A percentile compares a stretch with the other conserved stretches of the same genome.
These are phyloP conservation scores for Pichia sp. DNA, from an alignment of 1,139 yeast genomes.

Conservation along the genomic window DNA sequence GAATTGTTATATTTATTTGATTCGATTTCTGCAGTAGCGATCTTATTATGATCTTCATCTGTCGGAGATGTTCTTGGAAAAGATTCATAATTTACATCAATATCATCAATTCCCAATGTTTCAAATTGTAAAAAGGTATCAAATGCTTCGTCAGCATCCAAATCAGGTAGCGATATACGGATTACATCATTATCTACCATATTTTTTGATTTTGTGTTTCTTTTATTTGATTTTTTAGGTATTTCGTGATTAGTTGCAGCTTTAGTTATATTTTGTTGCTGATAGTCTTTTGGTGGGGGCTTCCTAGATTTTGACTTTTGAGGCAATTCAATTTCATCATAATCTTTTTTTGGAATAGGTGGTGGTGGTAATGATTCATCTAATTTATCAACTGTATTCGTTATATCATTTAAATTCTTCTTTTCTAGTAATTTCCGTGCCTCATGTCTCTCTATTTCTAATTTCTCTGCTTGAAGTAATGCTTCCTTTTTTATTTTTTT, in stretches of 20 bases:
- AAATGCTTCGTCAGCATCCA: conserved; percentile 9
- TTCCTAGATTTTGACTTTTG: conserved; percentile 12
- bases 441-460: conserved; percentile 9
- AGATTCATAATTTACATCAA: neutral
- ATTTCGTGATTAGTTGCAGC: neutral
- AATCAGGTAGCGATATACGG: conserved; percentile 4
- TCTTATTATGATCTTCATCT: neutral
- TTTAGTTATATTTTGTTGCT: neutral
- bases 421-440: conserved; percentile 13
- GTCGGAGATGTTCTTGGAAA: neutral
- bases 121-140: conserved; percentile 9
- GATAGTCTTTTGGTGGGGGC: conserved; percentile 5
- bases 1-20: no score
- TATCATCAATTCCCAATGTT: conserved; percentile 4
- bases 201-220: neutral
- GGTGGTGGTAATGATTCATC: conserved; percentile 17
- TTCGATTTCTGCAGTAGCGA: neutral
- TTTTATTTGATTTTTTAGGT: neutral
- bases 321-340: conserved; percentile 6
- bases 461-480: conserved; percentile 3
- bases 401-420: conserved; percentile 13
- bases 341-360: conserved; percentile 21
- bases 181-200: neutral
- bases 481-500: conserved; percentile 18
- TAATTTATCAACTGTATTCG: neutral